Base-by-base conservation (phyloP, 345 rosid species). In the Acer negundo region DNA sequence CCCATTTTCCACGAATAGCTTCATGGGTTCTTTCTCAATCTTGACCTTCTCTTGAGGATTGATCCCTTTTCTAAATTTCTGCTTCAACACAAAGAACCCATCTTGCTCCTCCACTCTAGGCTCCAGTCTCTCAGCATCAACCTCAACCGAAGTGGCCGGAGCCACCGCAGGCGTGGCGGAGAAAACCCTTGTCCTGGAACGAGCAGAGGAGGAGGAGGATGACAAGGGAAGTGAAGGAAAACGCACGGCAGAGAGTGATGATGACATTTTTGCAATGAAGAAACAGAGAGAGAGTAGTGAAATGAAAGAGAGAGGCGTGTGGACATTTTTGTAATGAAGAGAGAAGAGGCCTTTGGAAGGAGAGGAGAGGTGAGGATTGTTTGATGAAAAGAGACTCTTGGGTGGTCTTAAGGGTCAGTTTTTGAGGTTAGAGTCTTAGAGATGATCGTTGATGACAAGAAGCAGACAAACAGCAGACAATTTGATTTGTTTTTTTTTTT, bases 31-130 rank as follows among this genome's bases (percentile, higher is more conserved):
- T 56, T 76, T 92, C 88, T 85, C 94, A 62, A 95, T 83, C 92
- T 95, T 95, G 46, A 92, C 83, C 81, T 93, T 95, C 86, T 93
- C 99, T 67, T 84, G 94, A 24, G 98, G 98, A 62, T 92, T 95
- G 24, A 95, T 89, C 4, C 99, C 97, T 73, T 81, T 74, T 7
- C 98, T 86, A 67, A 92, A 95, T 82, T 92, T 93, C 86, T 95
- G 97, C 85, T 93, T 95, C 83, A 95, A 86, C 62, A 92, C 87
- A 70, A 84, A 93, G 76, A 82, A 95, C 9, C 97, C 97, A 80
- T 90, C 91, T 75, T 56, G 87, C 83, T 90, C 87, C 75, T 92
- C 95, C 72, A 95, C 97, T 74, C 94, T 88, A 0, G 97, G 95
- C 80, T 93, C 97, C 76, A 93, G 81, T 78, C 98, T 91, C 70